Evolutionary conservation across 257 asterid species (phyloP), one percentile per base, ranked within the genome.

Genomic region (Euphrasia confusa): DNA sequence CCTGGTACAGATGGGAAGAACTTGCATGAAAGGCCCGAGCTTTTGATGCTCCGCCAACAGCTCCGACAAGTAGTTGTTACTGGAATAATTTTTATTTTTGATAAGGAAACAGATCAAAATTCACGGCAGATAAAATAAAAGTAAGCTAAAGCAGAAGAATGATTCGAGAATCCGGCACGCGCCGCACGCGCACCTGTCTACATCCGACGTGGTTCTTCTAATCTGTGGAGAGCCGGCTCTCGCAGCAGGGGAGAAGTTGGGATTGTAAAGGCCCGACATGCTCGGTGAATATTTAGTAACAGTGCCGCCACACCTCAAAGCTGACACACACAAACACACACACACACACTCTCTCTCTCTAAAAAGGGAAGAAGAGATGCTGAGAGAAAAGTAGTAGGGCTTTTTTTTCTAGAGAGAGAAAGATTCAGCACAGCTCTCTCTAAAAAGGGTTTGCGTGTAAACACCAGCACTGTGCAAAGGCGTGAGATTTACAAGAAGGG

Each of bases 11-110:
- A 83, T 80, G 6, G 99, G 99, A 70, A 93, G 91, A 69, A 89
- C 92, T 79, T 93, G 99, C 80, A 81, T 71, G 81, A 93, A 93
- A 28, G 99, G 99, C 9, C 94, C 99, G 44, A 93, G 80, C 88
- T 89, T 93, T 59, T 89, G 99, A 81, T 81, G 91, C 84, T 93
- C 99, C 68, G 87, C 88, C 84, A 93, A 69, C 55, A 93, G 94
- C 86, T 93, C 99, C n/a, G 93, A 83, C 75, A 89, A 70, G 84
- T 84, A 93, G 72, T 82, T 96, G 77, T 80, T 82, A 71, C 97
- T 89, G 39, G 61, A 30, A n/a, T n/a, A n/a, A n/a, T n/a, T 1
- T 30, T 30, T 30, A 3, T 30, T 30, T 30, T 30, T 30, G 28
- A 7, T 1, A 10, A 42, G 47, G 13, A 45, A 1, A 13, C 52